Conservation (phyloP, 768 basidiomycete species). For the Phlebiopsis gigantea region DNA sequence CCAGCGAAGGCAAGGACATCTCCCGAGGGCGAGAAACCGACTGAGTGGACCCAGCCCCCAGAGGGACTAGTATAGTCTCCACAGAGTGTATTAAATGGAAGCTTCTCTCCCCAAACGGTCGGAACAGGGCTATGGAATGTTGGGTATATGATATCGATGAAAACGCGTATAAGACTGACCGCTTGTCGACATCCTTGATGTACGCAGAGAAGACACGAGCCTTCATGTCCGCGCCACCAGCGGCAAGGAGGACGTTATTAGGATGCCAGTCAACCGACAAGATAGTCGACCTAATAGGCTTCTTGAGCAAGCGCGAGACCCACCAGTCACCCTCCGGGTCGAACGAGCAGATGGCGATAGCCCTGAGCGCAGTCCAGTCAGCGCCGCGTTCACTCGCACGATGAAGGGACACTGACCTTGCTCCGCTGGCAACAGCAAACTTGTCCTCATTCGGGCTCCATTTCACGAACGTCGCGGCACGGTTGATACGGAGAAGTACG, state of each 20-base stretch:
- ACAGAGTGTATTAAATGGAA: conserved; percentile 96
- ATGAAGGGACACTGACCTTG: conserved; percentile 52
- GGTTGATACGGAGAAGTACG: conserved; percentile 91
- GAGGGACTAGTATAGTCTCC: conserved; percentile 86
- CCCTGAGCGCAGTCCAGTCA: conserved; percentile 37
- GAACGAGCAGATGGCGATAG: conserved; percentile 95
- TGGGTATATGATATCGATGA: background rate
- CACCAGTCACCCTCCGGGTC: conserved; percentile 99
- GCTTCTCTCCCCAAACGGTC: conserved; percentile 94
- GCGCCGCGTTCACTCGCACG: background rate
- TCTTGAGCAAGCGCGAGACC: conserved; percentile 96
- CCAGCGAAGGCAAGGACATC: conserved; percentile 90
- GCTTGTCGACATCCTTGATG: conserved; percentile 96
- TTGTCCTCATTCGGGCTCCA: conserved; percentile 99
- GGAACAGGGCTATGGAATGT: conserved; percentile 61
- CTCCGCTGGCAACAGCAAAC: conserved; percentile 97
- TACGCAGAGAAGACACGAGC: conserved; percentile 97
- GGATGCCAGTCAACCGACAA: conserved; percentile 97
- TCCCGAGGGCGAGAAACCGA: conserved; percentile 96
- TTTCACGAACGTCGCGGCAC: conserved; percentile 90
- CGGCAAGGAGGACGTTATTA: conserved; percentile 94
- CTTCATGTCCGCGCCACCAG: conserved; percentile 97
- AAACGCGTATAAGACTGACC: conserved; percentile 40
- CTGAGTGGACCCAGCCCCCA: conserved; percentile 96
- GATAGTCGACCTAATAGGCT: conserved; percentile 94